phyloP scores from a whole-genome alignment of 208 protist species.

The Tritrichomonas foetus region DNA sequence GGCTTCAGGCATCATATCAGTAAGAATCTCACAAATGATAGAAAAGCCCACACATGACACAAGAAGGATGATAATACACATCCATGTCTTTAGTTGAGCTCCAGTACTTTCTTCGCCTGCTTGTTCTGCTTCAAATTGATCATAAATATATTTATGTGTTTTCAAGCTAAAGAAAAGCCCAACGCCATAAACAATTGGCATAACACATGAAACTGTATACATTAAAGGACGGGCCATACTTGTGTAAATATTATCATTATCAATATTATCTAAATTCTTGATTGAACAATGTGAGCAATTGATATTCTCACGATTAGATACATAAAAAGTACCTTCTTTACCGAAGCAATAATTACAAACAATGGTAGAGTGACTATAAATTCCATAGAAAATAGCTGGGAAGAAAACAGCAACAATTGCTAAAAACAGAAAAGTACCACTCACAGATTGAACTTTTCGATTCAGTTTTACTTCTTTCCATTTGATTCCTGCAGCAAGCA shows the following conservation, averaged over 20 bases:
- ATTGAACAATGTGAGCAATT: background rate
- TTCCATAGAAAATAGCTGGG: background rate
- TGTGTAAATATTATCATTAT: background rate
- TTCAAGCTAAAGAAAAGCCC: background rate
- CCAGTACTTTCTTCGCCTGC: background rate
- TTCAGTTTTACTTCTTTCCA: constrained; percentile 30
- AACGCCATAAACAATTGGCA: constrained; percentile 22
- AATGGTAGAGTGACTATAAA: background rate
- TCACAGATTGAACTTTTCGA: background rate
- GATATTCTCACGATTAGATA: background rate
- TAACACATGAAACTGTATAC: background rate
- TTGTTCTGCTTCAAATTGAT: constrained; percentile 20
- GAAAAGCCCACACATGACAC: background rate
- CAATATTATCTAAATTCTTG: background rate
- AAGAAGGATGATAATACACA: background rate
- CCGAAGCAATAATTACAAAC: background rate
- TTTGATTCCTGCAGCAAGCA: background rate
- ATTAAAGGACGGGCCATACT: background rate
- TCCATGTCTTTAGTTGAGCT: background rate
- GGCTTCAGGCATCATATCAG: constrained; percentile 1
- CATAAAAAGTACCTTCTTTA: background rate
- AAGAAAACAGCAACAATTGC: constrained; percentile 31
- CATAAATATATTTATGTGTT: constrained; percentile 31
- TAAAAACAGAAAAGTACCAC: background rate
- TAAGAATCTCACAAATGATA: background rate